These are phyloP conservation scores for Polytrichum formosum DNA, from an alignment of 225 moss, liverwort and hornwort genomes.

Conservation along the genomic window DNA sequence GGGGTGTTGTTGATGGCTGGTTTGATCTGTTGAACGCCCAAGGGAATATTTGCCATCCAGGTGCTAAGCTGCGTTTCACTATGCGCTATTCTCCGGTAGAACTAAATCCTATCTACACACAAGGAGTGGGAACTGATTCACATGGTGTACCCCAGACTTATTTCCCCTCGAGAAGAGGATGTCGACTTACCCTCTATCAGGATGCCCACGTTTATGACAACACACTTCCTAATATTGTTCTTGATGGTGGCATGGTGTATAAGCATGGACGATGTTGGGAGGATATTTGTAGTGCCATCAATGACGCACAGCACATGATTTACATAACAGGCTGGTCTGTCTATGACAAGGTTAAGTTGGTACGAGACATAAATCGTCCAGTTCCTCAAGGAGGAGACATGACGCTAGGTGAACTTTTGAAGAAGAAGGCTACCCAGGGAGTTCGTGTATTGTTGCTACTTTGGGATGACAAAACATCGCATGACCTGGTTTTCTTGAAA, in stretches of 20 bases:
- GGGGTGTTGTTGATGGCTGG: conserved; percentile 65
- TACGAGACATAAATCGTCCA: conserved; percentile 58
- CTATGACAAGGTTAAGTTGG: conserved; percentile 63
- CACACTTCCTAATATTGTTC: conserved; percentile 52
- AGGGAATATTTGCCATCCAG: conserved; percentile 53
- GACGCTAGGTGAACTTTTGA: conserved; percentile 80
- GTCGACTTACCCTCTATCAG: conserved; percentile 66
- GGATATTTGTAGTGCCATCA: conserved; percentile 69
- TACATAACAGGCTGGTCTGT: conserved; percentile 94
- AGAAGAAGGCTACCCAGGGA: conserved; percentile 72
- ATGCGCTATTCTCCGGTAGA: conserved; percentile 59
- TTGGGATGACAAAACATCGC: conserved; percentile 97
- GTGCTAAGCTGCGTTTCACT: conserved; percentile 52
- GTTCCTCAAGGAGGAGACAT: conserved; percentile 55
- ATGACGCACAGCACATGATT: conserved; percentile 76
- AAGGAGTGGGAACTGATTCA: conserved; percentile 48
- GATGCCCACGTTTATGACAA: conserved; percentile 79
- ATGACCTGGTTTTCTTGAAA: conserved; percentile 66
- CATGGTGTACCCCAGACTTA: conserved; percentile 74
- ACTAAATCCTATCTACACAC: conserved; percentile 37
- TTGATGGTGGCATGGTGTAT: conserved; percentile 56
- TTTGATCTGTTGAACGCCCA: conserved; percentile 49
- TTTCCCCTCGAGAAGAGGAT: conserved; percentile 79
- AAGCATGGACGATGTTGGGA: conserved; percentile 75
- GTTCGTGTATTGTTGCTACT: conserved; percentile 77